Evolutionary conservation across 2,329 filamentous ascomycete genomes (phyloP).

Genomic region (Simplicillium sp.): DNA sequence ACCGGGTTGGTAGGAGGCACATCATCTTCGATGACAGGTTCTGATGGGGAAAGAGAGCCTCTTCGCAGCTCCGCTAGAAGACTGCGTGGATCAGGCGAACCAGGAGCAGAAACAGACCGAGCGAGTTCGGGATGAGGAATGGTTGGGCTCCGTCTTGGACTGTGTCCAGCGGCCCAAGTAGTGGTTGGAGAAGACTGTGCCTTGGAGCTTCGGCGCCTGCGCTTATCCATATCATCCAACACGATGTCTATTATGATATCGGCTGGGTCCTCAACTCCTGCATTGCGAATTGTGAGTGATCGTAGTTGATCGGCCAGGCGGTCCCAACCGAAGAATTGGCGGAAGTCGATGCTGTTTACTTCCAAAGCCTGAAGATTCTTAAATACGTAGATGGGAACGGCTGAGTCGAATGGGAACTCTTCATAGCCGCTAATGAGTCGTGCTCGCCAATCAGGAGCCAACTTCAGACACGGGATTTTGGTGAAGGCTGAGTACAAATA

Average conservation of each 20-base stretch:
- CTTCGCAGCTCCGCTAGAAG: conserved; percentile 42
- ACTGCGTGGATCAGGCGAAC: conserved; percentile 43
- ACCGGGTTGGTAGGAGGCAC: conserved; percentile 32
- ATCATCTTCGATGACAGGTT: conserved; percentile 35
- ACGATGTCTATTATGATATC: conserved; percentile 91
- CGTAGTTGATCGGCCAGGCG: conserved; percentile 83
- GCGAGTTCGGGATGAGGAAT: conserved; percentile 56
- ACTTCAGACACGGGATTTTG: conserved; percentile 84
- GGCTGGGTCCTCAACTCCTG: conserved; percentile 77
- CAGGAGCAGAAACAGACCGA: conserved; percentile 59
- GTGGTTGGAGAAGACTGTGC: conserved; percentile 69
- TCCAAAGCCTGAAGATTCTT: conserved; percentile 94
- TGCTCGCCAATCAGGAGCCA: conserved; percentile 89
- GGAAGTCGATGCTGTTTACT: conserved; percentile 90
- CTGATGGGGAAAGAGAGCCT: conserved; percentile 49
- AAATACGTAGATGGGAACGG: conserved; percentile 92
- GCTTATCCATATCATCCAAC: conserved; percentile 90
- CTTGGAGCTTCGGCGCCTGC: conserved; percentile 80
- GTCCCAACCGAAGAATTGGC: conserved; percentile 97
- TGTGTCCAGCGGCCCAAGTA: conserved; percentile 51
- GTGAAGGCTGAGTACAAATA: conserved; percentile 98
- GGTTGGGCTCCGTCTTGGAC: conserved; percentile 53
- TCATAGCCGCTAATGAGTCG: conserved; percentile 87
- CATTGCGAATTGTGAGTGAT: conserved; percentile 80
- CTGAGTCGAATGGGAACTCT: conserved; percentile 96